Base-by-base conservation (phyloP, 352 stramenopile species). In the Pythium grandisporangium region DNA sequence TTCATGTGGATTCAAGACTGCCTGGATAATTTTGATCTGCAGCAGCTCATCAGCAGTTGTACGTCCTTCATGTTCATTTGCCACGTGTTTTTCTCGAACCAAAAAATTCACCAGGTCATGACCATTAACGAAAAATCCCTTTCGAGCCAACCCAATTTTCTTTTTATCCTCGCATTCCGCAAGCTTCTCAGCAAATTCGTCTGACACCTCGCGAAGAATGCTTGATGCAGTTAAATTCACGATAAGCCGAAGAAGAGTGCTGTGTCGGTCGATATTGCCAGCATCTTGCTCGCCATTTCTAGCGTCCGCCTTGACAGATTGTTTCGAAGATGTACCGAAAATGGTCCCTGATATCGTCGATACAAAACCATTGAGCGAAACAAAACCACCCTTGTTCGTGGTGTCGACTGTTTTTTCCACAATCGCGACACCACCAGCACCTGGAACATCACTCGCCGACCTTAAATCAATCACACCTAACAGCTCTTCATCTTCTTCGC, bases 401-500 rank as follows among this genome's bases (percentile, higher is more conserved):
- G 58, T 41, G 46, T 90, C 79, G 1, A 42, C 63, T 17, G 66
- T 56, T 40, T 89, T 92, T 45, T 92, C 76, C 46, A 89, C 87
- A 55, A 92, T 90, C 6, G 79, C 77, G 25, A 92, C 74, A 12
- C 72, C 73, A 25, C 74, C 73, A n/a, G 72, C 66, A 23, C 78
- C 78, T 4, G 79, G 70, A 6, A 88, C 55, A 48, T 86, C 68
- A 20, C 64, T 80, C 1, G 75, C 78, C 8, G 69, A 59, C 3
- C 75, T 65, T 21, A 94, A 43, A 51, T 94, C 79, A 27, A 94
- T 78, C 38, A 94, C 79, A 36, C 82, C 82, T 1, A 91, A 59
- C 7, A 94, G 49, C 34, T 89, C 79, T 50, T 93, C 77, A 30
- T 94, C 82, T 0, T 65, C 70, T 46, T 93, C 77, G n/a, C 67